phyloP scores from a whole-genome alignment of 108 stramenopile genomes.

The Fragilariopsis cylindrus region DNA sequence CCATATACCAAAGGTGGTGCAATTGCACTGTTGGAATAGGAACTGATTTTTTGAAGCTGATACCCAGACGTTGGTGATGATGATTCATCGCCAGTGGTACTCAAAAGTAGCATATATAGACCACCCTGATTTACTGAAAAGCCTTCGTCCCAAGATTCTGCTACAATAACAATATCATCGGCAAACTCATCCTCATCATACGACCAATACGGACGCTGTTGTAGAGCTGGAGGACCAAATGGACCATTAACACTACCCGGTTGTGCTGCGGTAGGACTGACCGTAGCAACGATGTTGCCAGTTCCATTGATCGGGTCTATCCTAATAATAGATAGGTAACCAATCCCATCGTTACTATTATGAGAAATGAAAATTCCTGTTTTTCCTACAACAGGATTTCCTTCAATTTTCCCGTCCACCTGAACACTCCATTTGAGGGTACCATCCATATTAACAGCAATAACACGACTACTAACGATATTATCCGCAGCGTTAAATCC shows the following conservation, averaged over 20 bases:
- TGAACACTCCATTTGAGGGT: constrained; percentile 30
- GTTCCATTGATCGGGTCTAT: background rate
- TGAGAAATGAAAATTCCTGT: constrained; percentile 37
- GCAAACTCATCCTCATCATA: background rate
- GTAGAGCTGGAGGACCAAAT: constrained; percentile 29
- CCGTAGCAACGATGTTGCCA: constrained; percentile 20
- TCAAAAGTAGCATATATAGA: constrained; percentile 23
- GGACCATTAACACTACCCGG: constrained; percentile 15
- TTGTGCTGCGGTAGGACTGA: background rate
- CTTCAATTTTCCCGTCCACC: constrained; percentile 31
- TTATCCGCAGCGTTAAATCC: background rate
- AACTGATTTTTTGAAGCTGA: constrained; percentile 20
- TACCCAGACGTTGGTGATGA: constrained; percentile 14
- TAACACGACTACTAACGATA: constrained; percentile 22
- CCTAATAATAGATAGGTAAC: constrained; percentile 24
- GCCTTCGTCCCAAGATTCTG: constrained; percentile 41
- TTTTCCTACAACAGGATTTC: constrained; percentile 32
- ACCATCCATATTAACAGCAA: constrained; percentile 45
- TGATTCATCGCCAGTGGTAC: background rate
- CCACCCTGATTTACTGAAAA: constrained; percentile 20
- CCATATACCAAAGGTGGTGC: constrained; percentile 26
- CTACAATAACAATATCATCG: constrained; percentile 33
- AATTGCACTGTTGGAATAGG: constrained; percentile 25
- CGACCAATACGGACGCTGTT: background rate
- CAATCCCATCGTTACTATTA: constrained; percentile 20